Evolutionary conservation across 176 grass and related monocot species (phyloP).

Genomic region (Guadua angustifolia): DNA sequence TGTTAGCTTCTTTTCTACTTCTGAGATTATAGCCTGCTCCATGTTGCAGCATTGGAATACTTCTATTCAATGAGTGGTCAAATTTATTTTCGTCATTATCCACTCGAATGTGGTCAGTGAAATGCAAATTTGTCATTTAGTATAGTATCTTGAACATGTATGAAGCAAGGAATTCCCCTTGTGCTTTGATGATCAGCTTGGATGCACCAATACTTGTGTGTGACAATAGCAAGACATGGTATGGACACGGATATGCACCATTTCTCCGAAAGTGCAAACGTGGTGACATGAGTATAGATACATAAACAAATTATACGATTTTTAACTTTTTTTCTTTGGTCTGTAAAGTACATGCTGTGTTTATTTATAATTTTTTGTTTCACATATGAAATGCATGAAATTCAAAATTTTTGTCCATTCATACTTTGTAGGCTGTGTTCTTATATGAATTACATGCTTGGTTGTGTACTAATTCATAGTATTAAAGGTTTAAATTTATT

Average conservation of each 20-base stretch:
- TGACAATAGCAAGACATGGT: slow-evolving; percentile 7
- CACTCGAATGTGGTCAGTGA: slow-evolving; percentile 31
- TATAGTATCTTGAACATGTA: slow-evolving; percentile 2
- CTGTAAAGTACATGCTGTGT: background rate
- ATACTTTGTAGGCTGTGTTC: slow-evolving; percentile 31
- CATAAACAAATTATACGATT: background rate
- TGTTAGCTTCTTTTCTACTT: slow-evolving; percentile 13
- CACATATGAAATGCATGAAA: background rate
- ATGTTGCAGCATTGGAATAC: slow-evolving; percentile 15
- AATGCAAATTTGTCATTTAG: background rate
- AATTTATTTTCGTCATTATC: slow-evolving; percentile 26
- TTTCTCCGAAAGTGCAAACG: background rate
- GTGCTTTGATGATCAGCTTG: background rate
- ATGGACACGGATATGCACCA: background rate
- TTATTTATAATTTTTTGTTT: background rate
- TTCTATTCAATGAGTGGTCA: background rate
- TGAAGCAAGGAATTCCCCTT: slow-evolving; percentile 6
- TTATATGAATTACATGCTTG: slow-evolving; percentile 19
- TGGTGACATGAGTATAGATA: background rate
- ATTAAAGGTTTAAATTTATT: background rate
- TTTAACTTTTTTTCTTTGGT: background rate
- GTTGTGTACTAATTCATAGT: background rate
- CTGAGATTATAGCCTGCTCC: slow-evolving; percentile 5
- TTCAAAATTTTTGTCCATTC: slow-evolving; percentile 10
- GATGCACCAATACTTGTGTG: background rate